phyloP scores from a whole-genome alignment of 192 early-diverging fungal species.

The Coemansia sp. region DNA sequence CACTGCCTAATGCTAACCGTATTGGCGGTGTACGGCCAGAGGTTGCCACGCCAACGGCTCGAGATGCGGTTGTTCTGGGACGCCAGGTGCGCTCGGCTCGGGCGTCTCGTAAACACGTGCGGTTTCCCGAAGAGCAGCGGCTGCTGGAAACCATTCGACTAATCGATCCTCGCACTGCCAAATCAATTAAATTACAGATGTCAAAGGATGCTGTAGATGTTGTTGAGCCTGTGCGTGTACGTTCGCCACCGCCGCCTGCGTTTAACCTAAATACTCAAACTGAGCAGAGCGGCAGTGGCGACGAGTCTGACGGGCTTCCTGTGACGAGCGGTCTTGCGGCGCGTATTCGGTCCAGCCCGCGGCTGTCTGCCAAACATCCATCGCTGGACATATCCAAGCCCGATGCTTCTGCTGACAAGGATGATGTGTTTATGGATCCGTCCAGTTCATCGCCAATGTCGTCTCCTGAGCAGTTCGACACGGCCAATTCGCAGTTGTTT shows the following conservation, averaged over 20 bases:
- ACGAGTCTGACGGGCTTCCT: background rate
- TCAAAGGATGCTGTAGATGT: background rate
- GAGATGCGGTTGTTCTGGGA: background rate
- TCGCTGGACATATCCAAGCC: background rate
- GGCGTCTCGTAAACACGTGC: conserved; percentile 33
- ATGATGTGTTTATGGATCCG: conserved; percentile 8
- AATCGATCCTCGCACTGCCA: conserved; percentile 35
- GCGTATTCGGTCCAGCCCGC: conserved; percentile 15
- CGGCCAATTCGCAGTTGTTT: conserved; percentile 22
- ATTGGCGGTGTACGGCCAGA: background rate
- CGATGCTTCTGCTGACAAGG: background rate
- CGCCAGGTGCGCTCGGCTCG: conserved; percentile 13
- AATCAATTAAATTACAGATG: conserved; percentile 29
- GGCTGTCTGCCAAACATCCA: conserved; percentile 3
- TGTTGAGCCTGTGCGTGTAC: background rate
- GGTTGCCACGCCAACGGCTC: background rate
- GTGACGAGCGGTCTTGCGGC: conserved; percentile 1
- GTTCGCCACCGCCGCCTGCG: background rate
- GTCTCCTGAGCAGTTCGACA: conserved; percentile 12
- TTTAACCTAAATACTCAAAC: background rate
- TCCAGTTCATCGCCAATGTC: background rate
- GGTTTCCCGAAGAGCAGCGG: conserved; percentile 47
- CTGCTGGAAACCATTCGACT: conserved; percentile 51
- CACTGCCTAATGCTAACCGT: background rate
- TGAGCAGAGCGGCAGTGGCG: background rate